A percentile compares a stretch with the other conserved stretches of the same genome.
These are phyloP conservation scores for Borovskyia barvae DNA, from an alignment of 208 protist genomes.

Conservation along the genomic window DNA sequence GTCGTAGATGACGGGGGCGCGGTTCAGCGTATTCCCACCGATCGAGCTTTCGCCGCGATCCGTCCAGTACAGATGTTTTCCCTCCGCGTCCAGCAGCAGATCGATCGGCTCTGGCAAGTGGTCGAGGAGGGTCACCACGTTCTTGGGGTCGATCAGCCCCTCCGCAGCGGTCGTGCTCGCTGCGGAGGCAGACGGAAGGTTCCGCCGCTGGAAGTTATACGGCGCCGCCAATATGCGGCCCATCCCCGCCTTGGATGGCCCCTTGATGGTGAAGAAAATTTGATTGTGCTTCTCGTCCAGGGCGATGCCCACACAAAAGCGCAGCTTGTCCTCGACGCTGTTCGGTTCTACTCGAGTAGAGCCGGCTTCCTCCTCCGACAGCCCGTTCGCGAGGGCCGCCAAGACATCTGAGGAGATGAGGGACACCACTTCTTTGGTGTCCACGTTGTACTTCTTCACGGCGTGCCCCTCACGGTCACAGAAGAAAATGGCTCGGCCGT, in stretches of 20 bases:
- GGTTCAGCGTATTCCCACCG: constrained; percentile 43
- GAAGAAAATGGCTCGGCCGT: constrained; percentile 37
- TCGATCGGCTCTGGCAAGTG: constrained; percentile 46
- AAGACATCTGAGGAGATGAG: constrained; percentile 32
- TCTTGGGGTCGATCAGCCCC: constrained; percentile 30
- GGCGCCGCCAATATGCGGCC: constrained; percentile 36
- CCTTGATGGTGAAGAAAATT: constrained; percentile 48
- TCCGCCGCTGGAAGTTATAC: constrained; percentile 32
- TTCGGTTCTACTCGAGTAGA: constrained; percentile 15
- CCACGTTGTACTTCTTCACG: constrained; percentile 45
- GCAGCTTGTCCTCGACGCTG: constrained; percentile 28
- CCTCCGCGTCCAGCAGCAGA: constrained; percentile 28
- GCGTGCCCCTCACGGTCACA: constrained; percentile 48
- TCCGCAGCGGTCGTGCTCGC: constrained; percentile 19
- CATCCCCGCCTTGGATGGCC: constrained; percentile 31
- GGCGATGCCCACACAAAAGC: constrained; percentile 40
- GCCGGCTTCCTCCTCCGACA: constrained; percentile 3
- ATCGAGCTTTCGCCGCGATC: constrained; percentile 30
- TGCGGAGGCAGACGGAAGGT: constrained; percentile 19
- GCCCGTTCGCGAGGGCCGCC: constrained; percentile 6
- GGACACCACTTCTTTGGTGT: constrained; percentile 37
- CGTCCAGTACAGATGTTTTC: constrained; percentile 43
- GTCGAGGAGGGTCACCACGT: constrained; percentile 20
- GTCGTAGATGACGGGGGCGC: constrained; percentile 24
- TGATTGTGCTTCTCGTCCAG: constrained; percentile 40